Base-by-base conservation (phyloP, 331 rosid genomes). In the Erythrophleum ivorense region DNA sequence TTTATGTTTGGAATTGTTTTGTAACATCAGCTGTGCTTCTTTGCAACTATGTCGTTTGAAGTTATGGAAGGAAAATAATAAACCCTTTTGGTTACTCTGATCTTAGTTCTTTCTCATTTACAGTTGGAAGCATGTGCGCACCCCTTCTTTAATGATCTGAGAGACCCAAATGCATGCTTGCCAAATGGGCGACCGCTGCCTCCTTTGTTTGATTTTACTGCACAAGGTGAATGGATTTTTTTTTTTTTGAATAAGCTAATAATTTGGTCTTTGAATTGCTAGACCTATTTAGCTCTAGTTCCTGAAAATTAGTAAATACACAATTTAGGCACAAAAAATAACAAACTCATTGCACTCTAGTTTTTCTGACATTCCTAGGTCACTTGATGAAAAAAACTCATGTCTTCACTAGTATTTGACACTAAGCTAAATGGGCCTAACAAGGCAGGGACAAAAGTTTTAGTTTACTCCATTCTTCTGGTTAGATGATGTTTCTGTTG, bases 111-210 rank as follows among this genome's bases (percentile, higher is more conserved):
- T 40, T 75, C 54, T 49, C 31, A 10, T 48, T 80, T 81, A n/a
- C 87, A 94, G 98, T 84, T 94, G 92, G 97, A 91, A 79, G 97
- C 98, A 45, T 94, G 98, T 76, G 94, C 96, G 0, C 98, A 92
- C 75, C 96, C 97, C 8, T 92, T 94, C 90, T 94, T 94, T 75
- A 86, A 94, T 53, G 93, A 86, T 73, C 89, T 94, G 68, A 86
- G 98, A 73, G 93, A 87, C 82, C 96, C 93, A 15, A 91, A 86
- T 71, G 81, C 86, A 9, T 63, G 86, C 76, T 84, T 94, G 83
- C 98, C 93, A 4, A 92, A 90, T 29, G 98, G 97, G 59, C 90
- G 82, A 78, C 82, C 92, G 2, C 73, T 92, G 7, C 98, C 98
- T 55, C 92, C 96, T 62, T 79, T 94, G 88, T 94, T 86, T 77